Base-by-base conservation (phyloP, 192 early-diverging fungal species). In the Dispira simplex region DNA sequence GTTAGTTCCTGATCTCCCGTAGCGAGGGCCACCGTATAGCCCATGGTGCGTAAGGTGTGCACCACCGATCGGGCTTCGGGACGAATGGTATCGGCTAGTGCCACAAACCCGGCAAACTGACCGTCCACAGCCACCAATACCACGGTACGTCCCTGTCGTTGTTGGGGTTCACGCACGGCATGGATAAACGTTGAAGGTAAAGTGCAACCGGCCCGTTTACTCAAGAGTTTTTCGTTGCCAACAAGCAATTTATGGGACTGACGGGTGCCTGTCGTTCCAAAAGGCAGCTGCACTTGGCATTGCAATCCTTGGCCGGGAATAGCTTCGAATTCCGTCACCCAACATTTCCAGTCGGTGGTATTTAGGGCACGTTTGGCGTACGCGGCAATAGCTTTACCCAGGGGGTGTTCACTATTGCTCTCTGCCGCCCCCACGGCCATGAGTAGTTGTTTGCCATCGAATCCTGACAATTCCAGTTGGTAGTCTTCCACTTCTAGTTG, bases 1-100 rank as follows among this genome's bases (percentile, higher is more conserved):
- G 93, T 92, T 59, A 85, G 60, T 59, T 79, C 80, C 68, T 95
- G 90, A 66, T 97, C 96, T 32, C 93, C 96, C 0, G 96, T 98
- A 3, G 96, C 84, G 90, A 98, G 95, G 10, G 84, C 81, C 32
- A 87, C 85, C 47, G 83, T 75, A 52, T 91, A 77, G 13, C 87
- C 87, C 87, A 94, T 83, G 13, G 62, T 44, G 54, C 83, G 74
- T 53, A 98, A 75, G 11, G 83, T 82, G 9, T 78, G 77, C 0
- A 98, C 79, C 1, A 86, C 79, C 9, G 77, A 70, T 14, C 74
- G 75, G 6, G 92, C 74, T 66, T 93, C 91, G 3, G 91, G 86
- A 23, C 90, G 90, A 64, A 95, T 66, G 5, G 71, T 76, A 68
- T 98, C 95, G 11, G 92, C 80, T n/a, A 98, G 76, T 2, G 90